These are phyloP conservation scores for Lentinula lateritia DNA, from an alignment of 768 basidiomycete species.

Conservation along the genomic window DNA sequence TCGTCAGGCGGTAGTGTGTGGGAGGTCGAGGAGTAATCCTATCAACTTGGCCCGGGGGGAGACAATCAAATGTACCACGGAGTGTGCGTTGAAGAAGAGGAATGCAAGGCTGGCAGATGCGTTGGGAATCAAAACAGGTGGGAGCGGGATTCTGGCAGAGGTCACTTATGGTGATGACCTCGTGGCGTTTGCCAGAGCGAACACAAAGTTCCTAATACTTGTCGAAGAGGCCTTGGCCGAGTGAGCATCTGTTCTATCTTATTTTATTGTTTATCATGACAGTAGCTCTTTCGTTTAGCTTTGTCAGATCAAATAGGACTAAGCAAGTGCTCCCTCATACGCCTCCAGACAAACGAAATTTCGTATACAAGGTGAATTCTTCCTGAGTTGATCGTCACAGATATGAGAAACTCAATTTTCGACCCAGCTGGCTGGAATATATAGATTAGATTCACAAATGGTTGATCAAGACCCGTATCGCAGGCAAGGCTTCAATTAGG, in stretches of 20 bases:
- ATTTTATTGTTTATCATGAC: constrained; percentile 4
- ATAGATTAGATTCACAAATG: constrained; percentile 79
- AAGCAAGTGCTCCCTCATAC: constrained; percentile 76
- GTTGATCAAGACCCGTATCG: constrained; percentile 90
- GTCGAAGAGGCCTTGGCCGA: constrained; percentile 84
- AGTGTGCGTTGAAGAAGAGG: constrained; percentile 80
- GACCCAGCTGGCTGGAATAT: constrained; percentile 64
- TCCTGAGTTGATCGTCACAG: background rate
- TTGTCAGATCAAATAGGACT: constrained; percentile 59
- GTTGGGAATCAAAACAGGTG: constrained; percentile 69
- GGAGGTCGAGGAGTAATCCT: constrained; percentile 44
- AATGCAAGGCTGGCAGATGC: constrained; percentile 90
- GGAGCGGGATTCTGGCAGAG: constrained; percentile 21
- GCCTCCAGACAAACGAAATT: constrained; percentile 75
- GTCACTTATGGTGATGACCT: constrained; percentile 56
- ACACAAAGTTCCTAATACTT: constrained; percentile 59
- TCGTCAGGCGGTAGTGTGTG: constrained; percentile 69
- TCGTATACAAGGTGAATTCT: constrained; percentile 66
- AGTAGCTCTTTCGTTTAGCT: constrained; percentile 33
- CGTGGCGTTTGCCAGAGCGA: constrained; percentile 50
- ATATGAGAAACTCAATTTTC: background rate
- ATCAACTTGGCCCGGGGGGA: constrained; percentile 29
- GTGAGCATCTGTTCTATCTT: constrained; percentile 31
- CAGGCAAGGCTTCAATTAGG: constrained; percentile 29
- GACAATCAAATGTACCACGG: constrained; percentile 66